Evolutionary conservation across 2,329 filamentous ascomycete species (phyloP).

Genomic region (Whalleya microplaca): DNA sequence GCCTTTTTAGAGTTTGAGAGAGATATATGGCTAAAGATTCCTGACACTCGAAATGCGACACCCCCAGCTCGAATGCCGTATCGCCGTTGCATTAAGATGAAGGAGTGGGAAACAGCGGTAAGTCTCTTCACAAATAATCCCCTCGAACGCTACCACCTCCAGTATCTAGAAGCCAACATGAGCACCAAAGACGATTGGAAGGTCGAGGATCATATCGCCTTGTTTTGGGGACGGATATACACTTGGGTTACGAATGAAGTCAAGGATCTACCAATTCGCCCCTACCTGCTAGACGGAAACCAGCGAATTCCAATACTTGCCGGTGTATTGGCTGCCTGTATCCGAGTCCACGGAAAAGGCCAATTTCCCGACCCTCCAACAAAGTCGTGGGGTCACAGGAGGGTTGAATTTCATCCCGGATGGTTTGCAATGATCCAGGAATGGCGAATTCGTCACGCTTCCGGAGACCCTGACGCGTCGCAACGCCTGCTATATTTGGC

Average conservation of each 20-base stretch:
- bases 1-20: not conserved
- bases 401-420: not conserved
- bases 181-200: not conserved
- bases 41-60: not conserved
- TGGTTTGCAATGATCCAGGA: not conserved
- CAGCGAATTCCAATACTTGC: not conserved
- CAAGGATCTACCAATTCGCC: not conserved
- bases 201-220: not conserved
- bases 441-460: not conserved
- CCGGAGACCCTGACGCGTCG: not conserved
- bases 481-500: not conserved
- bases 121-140: not conserved
- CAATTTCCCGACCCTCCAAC: not conserved
- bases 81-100: not conserved
- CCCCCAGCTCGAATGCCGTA: not conserved
- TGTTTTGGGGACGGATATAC: not conserved
- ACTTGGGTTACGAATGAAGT: not conserved
- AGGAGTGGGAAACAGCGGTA: not conserved
- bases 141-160: not conserved
- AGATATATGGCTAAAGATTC: not conserved
- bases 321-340: not conserved
- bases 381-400: not conserved
- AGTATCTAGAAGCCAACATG: not conserved
- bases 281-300: not conserved
- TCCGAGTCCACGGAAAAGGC: not conserved